phyloP scores from a whole-genome alignment of 306 rosid species.

The Pyrus betulifolia region DNA sequence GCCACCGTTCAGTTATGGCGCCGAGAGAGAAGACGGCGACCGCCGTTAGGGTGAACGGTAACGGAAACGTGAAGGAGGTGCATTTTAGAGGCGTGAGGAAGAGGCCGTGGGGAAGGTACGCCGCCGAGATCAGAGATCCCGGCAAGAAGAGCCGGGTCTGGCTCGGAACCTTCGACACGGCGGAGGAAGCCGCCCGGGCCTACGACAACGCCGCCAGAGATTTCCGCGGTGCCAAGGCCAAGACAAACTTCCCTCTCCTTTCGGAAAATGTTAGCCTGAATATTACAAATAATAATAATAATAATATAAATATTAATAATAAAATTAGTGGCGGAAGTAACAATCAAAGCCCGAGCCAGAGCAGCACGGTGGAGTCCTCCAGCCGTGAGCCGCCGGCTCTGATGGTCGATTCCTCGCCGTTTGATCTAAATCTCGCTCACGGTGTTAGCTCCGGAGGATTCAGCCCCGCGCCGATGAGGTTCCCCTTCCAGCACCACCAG shows the following conservation, averaged over 20 bases:
- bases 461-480: constrained; percentile 24
- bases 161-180: constrained; percentile 96
- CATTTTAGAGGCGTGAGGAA: constrained; percentile 94
- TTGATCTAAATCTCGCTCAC: constrained; percentile 53
- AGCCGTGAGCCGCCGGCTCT: constrained; percentile 58
- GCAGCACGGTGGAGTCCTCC: constrained; percentile 91
- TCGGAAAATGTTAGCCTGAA: constrained; percentile 16
- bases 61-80: constrained; percentile 49
- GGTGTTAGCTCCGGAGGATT: constrained; percentile 13
- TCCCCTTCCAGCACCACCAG: constrained; percentile 52
- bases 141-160: constrained; percentile 96
- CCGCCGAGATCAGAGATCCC: constrained; percentile 96
- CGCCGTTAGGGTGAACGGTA: constrained; percentile 25
- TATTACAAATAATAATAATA: background rate
- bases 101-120: constrained; percentile 98
- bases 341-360: constrained; percentile 75
- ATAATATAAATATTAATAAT: background rate
- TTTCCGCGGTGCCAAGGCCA: constrained; percentile 91
- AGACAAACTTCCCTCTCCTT: constrained; percentile 62
- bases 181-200: constrained; percentile 92
- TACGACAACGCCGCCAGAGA: constrained; percentile 83
- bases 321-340: background rate
- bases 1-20: constrained; percentile 41
- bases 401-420: constrained; percentile 57
- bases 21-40: constrained; percentile 53